Evolutionary conservation across 371 early-diverging fungal species (phyloP).

Genomic region (Mucor plumbeus): DNA sequence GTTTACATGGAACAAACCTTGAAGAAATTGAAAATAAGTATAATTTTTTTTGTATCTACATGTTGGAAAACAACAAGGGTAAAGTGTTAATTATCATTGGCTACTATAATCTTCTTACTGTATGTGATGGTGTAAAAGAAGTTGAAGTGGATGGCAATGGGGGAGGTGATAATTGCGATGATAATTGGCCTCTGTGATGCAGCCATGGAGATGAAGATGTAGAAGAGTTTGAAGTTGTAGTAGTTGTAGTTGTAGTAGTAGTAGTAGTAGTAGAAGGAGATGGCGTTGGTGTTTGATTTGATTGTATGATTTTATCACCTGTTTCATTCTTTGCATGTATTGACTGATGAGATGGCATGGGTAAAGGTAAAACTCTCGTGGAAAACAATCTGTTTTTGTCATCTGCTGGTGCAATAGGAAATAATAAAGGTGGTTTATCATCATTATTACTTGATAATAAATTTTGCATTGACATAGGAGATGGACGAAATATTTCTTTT

Average conservation of each 20-base stretch:
- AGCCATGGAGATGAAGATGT: constrained; percentile 1
- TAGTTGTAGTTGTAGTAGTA: background rate
- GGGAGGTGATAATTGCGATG: background rate
- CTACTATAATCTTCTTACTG: background rate
- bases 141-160: background rate
- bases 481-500: constrained; percentile 12
- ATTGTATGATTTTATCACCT: background rate
- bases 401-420: constrained; percentile 4
- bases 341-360: constrained; percentile 9
- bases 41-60: constrained; percentile 5
- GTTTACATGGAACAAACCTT: background rate
- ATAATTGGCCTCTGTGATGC: background rate
- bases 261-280: background rate
- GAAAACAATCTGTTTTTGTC: constrained; percentile 15
- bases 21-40: background rate
- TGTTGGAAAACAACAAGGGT: constrained; percentile 5
- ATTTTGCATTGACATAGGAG: constrained; percentile 33
- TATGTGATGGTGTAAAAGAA: background rate
- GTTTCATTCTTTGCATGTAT: background rate
- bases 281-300: background rate
- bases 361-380: constrained; percentile 19
- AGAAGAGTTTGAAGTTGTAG: background rate
- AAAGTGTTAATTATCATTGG: background rate
- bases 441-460: constrained; percentile 17
- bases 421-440: background rate